Conservation (phyloP, 768 basidiomycete species). For the Pleurotus pulmonarius region DNA sequence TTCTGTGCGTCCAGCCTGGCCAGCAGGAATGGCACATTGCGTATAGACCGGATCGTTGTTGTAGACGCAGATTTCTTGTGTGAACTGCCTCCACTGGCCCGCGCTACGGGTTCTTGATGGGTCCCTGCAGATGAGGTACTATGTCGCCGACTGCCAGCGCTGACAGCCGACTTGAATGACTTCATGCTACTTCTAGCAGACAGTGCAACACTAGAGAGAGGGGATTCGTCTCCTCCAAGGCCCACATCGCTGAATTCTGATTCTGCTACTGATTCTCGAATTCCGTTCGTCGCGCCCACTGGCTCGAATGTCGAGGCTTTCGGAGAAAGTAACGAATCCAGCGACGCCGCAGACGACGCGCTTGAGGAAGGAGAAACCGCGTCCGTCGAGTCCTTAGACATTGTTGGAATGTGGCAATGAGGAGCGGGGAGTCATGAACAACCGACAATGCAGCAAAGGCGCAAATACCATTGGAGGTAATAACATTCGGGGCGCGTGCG, state of each 20-base stretch:
- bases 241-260: constrained; percentile 67
- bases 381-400: constrained; percentile 1
- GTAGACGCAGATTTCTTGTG: constrained; percentile 67
- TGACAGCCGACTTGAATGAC: constrained; percentile 7
- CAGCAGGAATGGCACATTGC: constrained; percentile 51
- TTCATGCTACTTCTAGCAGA: constrained; percentile 17
- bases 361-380: neutral
- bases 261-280: constrained; percentile 42
- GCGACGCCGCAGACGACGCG: constrained; percentile 11
- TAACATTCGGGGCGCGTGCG: constrained; percentile 2
- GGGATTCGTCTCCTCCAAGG: constrained; percentile 39
- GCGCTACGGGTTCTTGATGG: neutral
- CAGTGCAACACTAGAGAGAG: constrained; percentile 33
- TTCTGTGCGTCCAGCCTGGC: constrained; percentile 49
- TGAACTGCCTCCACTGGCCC: constrained; percentile 17
- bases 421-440: neutral
- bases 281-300: constrained; percentile 19
- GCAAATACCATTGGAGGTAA: no score
- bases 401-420: neutral
- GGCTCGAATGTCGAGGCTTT: constrained; percentile 25
- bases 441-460: no score
- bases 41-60: constrained; percentile 51
- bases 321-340: constrained; percentile 53
- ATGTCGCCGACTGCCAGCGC: constrained; percentile 8
- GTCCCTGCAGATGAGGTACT: constrained; percentile 2